Conservation (phyloP, 2,329 filamentous ascomycete genomes). For the Talaromyces marneffei region DNA sequence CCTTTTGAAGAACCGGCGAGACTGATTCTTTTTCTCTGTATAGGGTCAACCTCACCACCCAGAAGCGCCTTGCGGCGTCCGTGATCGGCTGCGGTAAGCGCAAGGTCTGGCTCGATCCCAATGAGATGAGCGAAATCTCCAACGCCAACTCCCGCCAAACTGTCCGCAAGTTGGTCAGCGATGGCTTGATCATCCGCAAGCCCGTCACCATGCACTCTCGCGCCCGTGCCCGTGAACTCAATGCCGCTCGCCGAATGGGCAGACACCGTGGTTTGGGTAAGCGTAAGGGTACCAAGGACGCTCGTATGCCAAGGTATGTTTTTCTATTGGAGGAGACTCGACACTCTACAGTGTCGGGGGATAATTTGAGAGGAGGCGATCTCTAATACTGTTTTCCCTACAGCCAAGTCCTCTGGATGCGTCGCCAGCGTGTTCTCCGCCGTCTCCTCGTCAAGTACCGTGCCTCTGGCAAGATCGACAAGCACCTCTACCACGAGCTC, state of each 20-base stretch:
- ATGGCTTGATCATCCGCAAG: conserved; percentile 99
- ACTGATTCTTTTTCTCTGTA: conserved; percentile 20
- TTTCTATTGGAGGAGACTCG: neutral
- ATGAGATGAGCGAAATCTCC: conserved; percentile 98
- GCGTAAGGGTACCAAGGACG: conserved; percentile 99
- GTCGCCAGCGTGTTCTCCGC: conserved; percentile 97
- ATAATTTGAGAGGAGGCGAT: neutral
- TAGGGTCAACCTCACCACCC: conserved; percentile 99
- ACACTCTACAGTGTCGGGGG: neutral
- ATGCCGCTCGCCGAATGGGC: conserved; percentile 87
- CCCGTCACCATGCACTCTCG: conserved; percentile 99
- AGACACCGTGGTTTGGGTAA: conserved; percentile 99
- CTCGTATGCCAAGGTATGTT: conserved; percentile 94
- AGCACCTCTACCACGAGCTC: conserved; percentile 99
- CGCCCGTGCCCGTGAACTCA: conserved; percentile 90
- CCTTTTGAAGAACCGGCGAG: neutral
- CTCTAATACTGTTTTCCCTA: conserved; percentile 11
- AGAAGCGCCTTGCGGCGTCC: conserved; percentile 99
- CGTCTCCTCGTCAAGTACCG: conserved; percentile 99
- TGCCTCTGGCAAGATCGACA: conserved; percentile 99
- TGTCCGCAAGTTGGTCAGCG: conserved; percentile 97
- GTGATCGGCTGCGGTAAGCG: conserved; percentile 98
- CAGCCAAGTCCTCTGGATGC: conserved; percentile 98
- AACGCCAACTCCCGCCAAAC: conserved; percentile 99
- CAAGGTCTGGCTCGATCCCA: conserved; percentile 99